Conservation (phyloP, 1,139 yeast species). For the Lodderomyces orthopsilosis region DNA sequence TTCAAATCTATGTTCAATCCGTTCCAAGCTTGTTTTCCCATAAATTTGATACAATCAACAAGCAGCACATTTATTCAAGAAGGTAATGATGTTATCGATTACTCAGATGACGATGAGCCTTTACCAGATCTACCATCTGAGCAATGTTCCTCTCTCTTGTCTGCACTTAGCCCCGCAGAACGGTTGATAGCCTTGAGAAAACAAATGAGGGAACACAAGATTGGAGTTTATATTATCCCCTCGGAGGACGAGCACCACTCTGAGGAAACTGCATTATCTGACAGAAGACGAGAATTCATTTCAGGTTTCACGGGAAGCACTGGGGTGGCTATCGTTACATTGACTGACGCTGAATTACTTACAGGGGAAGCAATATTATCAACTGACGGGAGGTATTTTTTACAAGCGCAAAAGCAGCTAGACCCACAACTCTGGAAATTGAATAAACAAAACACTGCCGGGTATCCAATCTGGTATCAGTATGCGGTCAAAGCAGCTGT, state of each 20-base stretch:
- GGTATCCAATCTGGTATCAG: slow-evolving; percentile 38
- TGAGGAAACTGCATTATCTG: slow-evolving; percentile 51
- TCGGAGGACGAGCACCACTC: slow-evolving; percentile 62
- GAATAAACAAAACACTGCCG: slow-evolving; percentile 38
- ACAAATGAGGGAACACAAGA: slow-evolving; percentile 38
- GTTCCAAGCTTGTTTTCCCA: slow-evolving; percentile 19
- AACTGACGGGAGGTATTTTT: slow-evolving; percentile 57
- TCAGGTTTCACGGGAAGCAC: slow-evolving; percentile 59
- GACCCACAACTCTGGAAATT: slow-evolving; percentile 35
- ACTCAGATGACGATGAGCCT: slow-evolving; percentile 22
- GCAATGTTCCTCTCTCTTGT: slow-evolving; percentile 9
- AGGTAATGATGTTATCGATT: slow-evolving; percentile 15
- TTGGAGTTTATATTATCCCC: slow-evolving; percentile 54
- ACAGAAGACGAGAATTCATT: slow-evolving; percentile 49
- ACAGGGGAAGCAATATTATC: slow-evolving; percentile 47
- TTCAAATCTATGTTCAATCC: slow-evolving; percentile 20
- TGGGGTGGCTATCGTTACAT: slow-evolving; percentile 51
- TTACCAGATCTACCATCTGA: slow-evolving; percentile 29
- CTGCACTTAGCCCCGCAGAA: slow-evolving; percentile 15
- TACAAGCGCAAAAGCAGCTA: slow-evolving; percentile 44
- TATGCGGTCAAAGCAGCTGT: slow-evolving; percentile 37
- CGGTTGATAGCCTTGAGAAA: slow-evolving; percentile 34
- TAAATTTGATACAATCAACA: slow-evolving; percentile 6
- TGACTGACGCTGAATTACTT: slow-evolving; percentile 28
- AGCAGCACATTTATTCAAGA: neutral